Conservation (phyloP, 257 asterid genomes). For the Echium plantagineum region DNA sequence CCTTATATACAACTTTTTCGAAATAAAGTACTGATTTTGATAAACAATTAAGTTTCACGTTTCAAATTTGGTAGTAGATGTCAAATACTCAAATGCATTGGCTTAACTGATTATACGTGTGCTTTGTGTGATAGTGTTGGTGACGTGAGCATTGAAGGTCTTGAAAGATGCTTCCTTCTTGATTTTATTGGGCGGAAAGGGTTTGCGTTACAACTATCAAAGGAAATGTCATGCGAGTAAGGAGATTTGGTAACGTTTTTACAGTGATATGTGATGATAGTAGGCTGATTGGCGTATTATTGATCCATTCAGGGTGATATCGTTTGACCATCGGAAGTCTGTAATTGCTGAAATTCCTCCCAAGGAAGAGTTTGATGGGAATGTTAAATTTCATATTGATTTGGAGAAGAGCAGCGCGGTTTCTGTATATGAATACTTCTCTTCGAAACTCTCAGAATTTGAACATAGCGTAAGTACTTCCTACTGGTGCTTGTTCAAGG, state of each 20-base stretch:
- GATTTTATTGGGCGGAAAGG: constrained; percentile 79
- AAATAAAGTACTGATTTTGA: too few species aligned
- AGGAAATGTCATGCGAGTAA: constrained; percentile 55
- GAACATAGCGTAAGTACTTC: constrained; percentile 31
- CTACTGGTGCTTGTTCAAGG: neutral
- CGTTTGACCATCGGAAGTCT: constrained; percentile 73
- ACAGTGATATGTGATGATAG: neutral
- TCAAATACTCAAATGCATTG: too few species aligned
- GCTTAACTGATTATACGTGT: neutral
- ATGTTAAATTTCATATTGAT: constrained; percentile 40
- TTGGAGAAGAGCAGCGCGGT: constrained; percentile 60
- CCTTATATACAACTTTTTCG: too few species aligned
- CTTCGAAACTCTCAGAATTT: constrained; percentile 35
- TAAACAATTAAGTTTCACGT: too few species aligned
- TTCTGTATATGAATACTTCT: constrained; percentile 75
- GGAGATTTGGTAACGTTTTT: constrained; percentile 11
- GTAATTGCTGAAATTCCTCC: constrained; percentile 26
- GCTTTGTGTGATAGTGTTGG: constrained; percentile 32
- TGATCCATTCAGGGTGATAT: constrained; percentile 38
- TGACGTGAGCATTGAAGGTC: constrained; percentile 64
- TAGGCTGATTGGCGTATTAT: constrained; percentile 9
- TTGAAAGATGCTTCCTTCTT: constrained; percentile 65
- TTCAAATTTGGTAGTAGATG: too few species aligned
- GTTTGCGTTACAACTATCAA: constrained; percentile 55
- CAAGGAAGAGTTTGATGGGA: constrained; percentile 25